phyloP scores from a whole-genome alignment of 202 grass and related monocot genomes.

The Saccharum hybrid region DNA sequence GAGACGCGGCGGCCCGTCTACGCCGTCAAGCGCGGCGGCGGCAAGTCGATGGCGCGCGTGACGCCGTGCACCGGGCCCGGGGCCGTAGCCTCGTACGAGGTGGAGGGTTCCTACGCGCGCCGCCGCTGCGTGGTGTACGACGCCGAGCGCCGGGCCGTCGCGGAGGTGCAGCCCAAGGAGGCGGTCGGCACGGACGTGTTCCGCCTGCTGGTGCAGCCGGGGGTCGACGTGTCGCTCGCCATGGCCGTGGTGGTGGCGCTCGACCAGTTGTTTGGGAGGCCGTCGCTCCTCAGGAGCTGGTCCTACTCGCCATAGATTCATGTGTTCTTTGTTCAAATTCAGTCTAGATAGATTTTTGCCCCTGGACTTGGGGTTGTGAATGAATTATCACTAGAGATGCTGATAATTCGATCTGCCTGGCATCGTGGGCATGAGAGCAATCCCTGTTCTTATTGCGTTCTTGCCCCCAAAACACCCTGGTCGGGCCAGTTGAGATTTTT shows the following conservation, averaged over 20 bases:
- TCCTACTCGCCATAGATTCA: conserved; percentile 41
- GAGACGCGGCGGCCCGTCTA: conserved; percentile 49
- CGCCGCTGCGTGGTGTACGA: conserved; percentile 83
- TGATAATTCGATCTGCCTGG: conserved; percentile 30
- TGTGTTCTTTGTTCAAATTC: not conserved
- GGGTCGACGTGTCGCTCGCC: conserved; percentile 61
- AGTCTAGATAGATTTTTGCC: conserved; percentile 37
- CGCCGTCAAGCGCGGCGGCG: conserved; percentile 56
- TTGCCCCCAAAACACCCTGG: conserved; percentile 16
- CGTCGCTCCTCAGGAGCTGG: conserved; percentile 64
- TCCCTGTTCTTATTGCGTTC: conserved; percentile 11
- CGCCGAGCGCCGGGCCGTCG: conserved; percentile 50
- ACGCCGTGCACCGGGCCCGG: conserved; percentile 27
- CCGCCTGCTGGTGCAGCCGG: conserved; percentile 74
- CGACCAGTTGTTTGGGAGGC: conserved; percentile 75
- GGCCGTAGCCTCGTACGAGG: conserved; percentile 34
- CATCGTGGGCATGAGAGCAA: conserved; percentile 22
- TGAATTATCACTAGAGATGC: conserved; percentile 27
- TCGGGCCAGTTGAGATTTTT: not conserved
- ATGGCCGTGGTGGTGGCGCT: conserved; percentile 86
- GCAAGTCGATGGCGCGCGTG: conserved; percentile 64
- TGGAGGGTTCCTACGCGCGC: conserved; percentile 78
- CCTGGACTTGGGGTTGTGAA: conserved; percentile 22
- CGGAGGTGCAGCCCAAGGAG: conserved; percentile 74
- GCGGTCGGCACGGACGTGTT: conserved; percentile 75